These are phyloP conservation scores for Phytophthora litchii DNA, from an alignment of 352 stramenopile genomes.

Conservation along the genomic window DNA sequence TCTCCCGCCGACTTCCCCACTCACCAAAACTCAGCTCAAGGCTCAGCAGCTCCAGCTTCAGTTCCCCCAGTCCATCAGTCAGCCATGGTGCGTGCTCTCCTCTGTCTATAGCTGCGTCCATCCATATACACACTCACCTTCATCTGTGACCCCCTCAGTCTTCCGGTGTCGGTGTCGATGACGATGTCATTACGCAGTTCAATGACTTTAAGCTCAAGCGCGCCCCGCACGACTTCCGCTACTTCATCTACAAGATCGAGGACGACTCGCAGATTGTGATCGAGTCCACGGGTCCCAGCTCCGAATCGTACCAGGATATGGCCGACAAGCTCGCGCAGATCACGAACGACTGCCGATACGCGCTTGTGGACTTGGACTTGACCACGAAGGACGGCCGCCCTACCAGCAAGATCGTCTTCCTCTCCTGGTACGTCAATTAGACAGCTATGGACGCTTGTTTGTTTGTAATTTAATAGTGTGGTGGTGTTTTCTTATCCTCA, in stretches of 20 bases:
- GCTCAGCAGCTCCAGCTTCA: conserved; percentile 16
- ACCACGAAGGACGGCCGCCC: conserved; percentile 89
- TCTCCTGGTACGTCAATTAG: conserved; percentile 78
- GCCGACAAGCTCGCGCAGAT: conserved; percentile 72
- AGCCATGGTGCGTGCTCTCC: conserved; percentile 32
- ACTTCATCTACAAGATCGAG: conserved; percentile 97
- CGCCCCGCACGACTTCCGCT: conserved; percentile 91
- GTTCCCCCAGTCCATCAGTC: conserved; percentile 19
- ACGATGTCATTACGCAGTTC: conserved; percentile 94
- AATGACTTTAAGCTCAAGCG: conserved; percentile 96
- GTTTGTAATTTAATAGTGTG: background rate
- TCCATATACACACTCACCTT: background rate
- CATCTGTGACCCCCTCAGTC: conserved; percentile 54
- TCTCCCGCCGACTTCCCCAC: conserved; percentile 26
- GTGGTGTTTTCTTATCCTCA: conserved; percentile 14
- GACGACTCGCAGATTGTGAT: conserved; percentile 94
- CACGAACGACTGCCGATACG: conserved; percentile 88
- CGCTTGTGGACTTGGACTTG: conserved; percentile 90
- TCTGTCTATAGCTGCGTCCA: background rate
- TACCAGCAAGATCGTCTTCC: conserved; percentile 91
- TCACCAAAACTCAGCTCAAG: conserved; percentile 39
- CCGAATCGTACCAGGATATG: conserved; percentile 91
- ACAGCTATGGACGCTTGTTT: background rate
- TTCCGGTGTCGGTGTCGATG: conserved; percentile 93
- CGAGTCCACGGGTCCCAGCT: conserved; percentile 77